Base-by-base conservation (phyloP, 225 moss, liverwort and hornwort genomes). In the Antitrichia curtipendula region DNA sequence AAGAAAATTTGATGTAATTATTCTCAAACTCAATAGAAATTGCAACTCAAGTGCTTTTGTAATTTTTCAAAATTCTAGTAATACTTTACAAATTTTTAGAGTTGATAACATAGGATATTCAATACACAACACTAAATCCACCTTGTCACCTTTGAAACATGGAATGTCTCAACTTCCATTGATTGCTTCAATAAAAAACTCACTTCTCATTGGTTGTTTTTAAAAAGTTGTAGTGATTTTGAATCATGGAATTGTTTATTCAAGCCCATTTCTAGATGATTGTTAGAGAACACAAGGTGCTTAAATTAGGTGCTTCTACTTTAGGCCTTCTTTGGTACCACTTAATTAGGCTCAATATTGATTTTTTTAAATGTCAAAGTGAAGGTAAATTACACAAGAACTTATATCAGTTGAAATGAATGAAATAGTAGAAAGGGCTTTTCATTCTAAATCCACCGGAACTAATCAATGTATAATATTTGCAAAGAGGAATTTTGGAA, bases 11-110 rank as follows among this genome's bases (percentile, higher is more conserved):
- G 27, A 70, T 27, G 19, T 10, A 11, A 41, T 8, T 41, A 27
- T 9, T 27, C 8, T 6, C 4, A 12, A 65, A 64, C 18, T 64
- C 3, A 68, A 23, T 13, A 38, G 4, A 65, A 66, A n/a, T 65
- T 66, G 66, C 11, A n/a, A 12, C 1, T 2, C 1, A 0, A 66
- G n/a, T n/a, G 12, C 6, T 66, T n/a, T 66, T 1, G 1, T 65
- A 18, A n/a, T 12, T 66, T n/a, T n/a, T 5, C 1, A 1, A n/a
- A 20, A 22, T 2, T n/a, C 4, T 36, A 19, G 6, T 34, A 64
- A 32, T 34, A 34, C 36, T 36, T 63, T 34, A 32, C 3, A 32
- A 36, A 64, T 19, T 21, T n/a, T 36, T 3, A n/a, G 2, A 66
- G 22, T 21, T 66, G 66, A 66, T 3, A 66, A n/a, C 4, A n/a